Base-by-base conservation (phyloP, 2,329 filamentous ascomycete species). In the Trichoderma sp. region DNA sequence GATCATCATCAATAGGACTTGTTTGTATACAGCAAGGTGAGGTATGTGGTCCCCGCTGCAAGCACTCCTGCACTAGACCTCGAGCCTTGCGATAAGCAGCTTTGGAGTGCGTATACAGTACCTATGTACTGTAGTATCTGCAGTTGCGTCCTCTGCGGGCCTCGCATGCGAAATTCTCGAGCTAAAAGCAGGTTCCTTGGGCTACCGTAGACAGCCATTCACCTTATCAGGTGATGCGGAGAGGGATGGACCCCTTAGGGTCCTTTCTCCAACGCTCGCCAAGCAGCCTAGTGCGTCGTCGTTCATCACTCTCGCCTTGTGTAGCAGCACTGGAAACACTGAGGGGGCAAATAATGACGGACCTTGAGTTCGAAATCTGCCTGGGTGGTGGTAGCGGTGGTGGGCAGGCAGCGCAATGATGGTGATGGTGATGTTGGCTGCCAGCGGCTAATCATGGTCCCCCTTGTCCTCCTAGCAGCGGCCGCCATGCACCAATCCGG, bases 271-370 rank as follows among this genome's bases (percentile, higher is more conserved):
- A 56, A 66, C 46, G 34, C 34, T 24, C 58, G 14, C 26, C 32
- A 55, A 68, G 14, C 46, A 46, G 32, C 21, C 18, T 26, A 24
- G 34, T 30, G 26, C 16, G 14, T 21, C 16, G 32, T 28, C 3
- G 10, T 24, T 16, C 46, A 11, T 49, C 39, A 21, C 26, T 28
- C 28, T n/a, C 16, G 10, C 43, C 43, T 49, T 49, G 54, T 56
- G 59, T 52, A 26, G 24, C 28, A 54, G 46, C 46, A 54, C 37
- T 18, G 28, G 26, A 28, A 28, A 49, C 26, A n/a, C 39, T 60
- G 55, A 59, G 32, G 66, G 64, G 66, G 66, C 59, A 51, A 68
- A 61, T 43, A 30, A 54, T 68, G 66, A 61, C 58, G 49, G 66
- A 39, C 49, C 7, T 34, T 54, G 34, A 56, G 16, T 32, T 32